phyloP scores from a whole-genome alignment of 2,329 filamentous ascomycete species.

The Alternaria hordeiaustralica region DNA sequence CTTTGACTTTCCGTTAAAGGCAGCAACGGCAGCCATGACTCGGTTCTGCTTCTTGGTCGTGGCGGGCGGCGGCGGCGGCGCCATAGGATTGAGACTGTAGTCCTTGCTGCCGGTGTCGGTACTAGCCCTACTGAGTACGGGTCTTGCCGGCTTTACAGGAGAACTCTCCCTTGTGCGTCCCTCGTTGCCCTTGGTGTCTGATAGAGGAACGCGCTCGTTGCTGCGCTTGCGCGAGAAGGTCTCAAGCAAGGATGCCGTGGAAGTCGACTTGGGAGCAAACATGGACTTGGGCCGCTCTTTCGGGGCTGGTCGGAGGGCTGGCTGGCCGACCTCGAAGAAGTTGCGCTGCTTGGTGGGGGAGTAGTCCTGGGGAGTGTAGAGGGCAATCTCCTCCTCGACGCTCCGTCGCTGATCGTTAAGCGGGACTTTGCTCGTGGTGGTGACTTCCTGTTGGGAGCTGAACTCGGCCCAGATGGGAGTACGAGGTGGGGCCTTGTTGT shows the following conservation, averaged over 20 bases:
- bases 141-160: constrained; percentile 29
- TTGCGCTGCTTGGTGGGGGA: constrained; percentile 68
- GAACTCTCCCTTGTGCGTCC: constrained; percentile 31
- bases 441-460: constrained; percentile 49
- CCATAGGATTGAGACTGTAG: constrained; percentile 17
- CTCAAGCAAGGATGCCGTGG: constrained; percentile 50
- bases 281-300: constrained; percentile 61
- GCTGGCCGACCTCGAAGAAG: constrained; percentile 62
- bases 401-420: constrained; percentile 53
- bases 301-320: constrained; percentile 32
- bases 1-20: constrained; percentile 62
- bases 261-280: constrained; percentile 51
- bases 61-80: constrained; percentile 19
- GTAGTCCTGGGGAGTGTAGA: constrained; percentile 66
- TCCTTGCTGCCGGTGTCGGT: constrained; percentile 36
- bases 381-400: constrained; percentile 61
- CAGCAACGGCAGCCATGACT: constrained; percentile 70
- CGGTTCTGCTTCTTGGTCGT: constrained; percentile 55
- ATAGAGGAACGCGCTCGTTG: constrained; percentile 41
- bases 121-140: constrained; percentile 34
- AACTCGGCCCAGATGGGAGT: constrained; percentile 87
- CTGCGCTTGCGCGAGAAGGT: constrained; percentile 48
- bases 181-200: constrained; percentile 44
- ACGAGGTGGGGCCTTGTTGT: constrained; percentile 51
- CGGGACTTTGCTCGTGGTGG: constrained; percentile 52